These are phyloP conservation scores for Geotrichum bryndzae DNA, from an alignment of 1,139 yeast species.

Conservation along the genomic window DNA sequence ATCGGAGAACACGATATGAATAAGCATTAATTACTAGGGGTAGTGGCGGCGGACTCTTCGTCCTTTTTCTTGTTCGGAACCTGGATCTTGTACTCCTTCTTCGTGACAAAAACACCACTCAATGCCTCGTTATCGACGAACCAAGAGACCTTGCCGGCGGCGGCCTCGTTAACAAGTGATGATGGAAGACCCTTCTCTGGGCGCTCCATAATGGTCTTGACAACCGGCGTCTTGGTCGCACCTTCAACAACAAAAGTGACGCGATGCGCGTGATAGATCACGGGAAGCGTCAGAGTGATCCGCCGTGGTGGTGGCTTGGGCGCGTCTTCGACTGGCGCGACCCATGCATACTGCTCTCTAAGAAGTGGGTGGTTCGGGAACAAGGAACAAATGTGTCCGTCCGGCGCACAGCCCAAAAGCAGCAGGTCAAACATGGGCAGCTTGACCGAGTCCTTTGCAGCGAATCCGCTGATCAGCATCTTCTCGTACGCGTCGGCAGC, in stretches of 20 bases:
- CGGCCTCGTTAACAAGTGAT: slow-evolving; percentile 88
- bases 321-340: slow-evolving; percentile 86
- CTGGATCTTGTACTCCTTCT: slow-evolving; percentile 58
- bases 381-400: slow-evolving; percentile 93
- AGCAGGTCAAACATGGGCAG: slow-evolving; percentile 90
- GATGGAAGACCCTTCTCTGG: slow-evolving; percentile 96
- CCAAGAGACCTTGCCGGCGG: slow-evolving; percentile 96
- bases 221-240: slow-evolving; percentile 87
- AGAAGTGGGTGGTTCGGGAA: slow-evolving; percentile 88
- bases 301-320: slow-evolving; percentile 86
- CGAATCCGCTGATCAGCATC: slow-evolving; percentile 77
- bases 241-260: slow-evolving; percentile 95
- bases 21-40: not conserved
- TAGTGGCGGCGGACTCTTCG: not conserved
- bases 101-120: slow-evolving; percentile 70
- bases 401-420: slow-evolving; percentile 95
- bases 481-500: slow-evolving; percentile 93
- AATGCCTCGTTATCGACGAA: slow-evolving; percentile 95
- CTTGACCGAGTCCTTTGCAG: slow-evolving; percentile 93
- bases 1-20: not conserved
- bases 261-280: slow-evolving; percentile 87
- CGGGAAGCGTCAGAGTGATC: slow-evolving; percentile 90
- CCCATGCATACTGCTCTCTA: slow-evolving; percentile 93
- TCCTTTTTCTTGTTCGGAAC: slow-evolving; percentile 6
- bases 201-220: slow-evolving; percentile 90